phyloP scores from a whole-genome alignment of 2,329 filamentous ascomycete species.

The Mycosphaerella arachidis region DNA sequence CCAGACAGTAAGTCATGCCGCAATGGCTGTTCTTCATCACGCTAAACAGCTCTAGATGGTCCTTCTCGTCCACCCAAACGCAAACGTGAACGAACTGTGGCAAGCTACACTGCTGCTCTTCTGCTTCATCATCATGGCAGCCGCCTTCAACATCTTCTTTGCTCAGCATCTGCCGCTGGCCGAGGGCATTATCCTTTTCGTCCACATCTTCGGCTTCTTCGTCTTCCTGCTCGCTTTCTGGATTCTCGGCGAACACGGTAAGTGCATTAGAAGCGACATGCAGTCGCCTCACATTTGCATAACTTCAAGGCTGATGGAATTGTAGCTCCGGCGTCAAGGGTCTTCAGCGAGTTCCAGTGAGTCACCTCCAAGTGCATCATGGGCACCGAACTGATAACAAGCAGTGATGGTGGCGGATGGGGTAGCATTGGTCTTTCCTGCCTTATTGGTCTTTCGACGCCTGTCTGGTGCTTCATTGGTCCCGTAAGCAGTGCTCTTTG shows the following conservation, averaged over 20 bases:
- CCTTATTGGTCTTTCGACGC: conserved; percentile 42
- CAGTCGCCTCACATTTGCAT: background rate
- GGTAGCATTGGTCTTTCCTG: conserved; percentile 37
- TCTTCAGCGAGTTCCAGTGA: conserved; percentile 35
- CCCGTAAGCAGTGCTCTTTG: conserved; percentile 1
- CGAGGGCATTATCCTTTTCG: conserved; percentile 34
- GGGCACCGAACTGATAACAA: conserved; percentile 2
- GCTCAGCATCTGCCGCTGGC: conserved; percentile 33
- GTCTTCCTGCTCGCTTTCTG: conserved; percentile 39
- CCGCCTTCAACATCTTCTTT: conserved; percentile 35
- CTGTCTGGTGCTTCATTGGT: conserved; percentile 34
- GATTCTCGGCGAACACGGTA: conserved; percentile 29
- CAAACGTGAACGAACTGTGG: conserved; percentile 25
- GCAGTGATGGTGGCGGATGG: conserved; percentile 39
- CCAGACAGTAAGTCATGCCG: conserved; percentile 11
- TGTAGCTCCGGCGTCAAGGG: conserved; percentile 23
- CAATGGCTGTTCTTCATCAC: background rate
- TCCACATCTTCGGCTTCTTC: conserved; percentile 45
- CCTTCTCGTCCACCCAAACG: conserved; percentile 26
- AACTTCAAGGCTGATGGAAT: background rate
- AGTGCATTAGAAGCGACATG: background rate
- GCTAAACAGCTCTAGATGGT: conserved; percentile 22
- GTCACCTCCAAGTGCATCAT: background rate
- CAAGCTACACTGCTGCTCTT: conserved; percentile 32
- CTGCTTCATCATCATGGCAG: conserved; percentile 28